Percentiles rank a stretch among this genome's conserved stretches.
phyloP scores from a whole-genome alignment of 2,329 filamentous ascomycete genomes.

The Fusarium pininemorale region DNA sequence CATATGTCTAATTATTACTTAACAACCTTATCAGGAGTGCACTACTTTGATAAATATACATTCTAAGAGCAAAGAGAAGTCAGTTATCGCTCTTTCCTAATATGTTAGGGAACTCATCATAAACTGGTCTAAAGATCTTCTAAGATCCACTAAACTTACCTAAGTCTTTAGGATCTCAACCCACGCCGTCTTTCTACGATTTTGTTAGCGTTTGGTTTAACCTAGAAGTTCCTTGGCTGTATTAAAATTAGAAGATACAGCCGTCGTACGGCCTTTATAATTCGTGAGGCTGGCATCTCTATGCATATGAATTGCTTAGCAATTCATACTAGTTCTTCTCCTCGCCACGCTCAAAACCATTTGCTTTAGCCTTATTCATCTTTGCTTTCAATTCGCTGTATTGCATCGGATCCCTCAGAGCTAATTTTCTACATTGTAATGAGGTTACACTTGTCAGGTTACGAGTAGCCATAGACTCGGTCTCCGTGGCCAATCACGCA shows the following conservation, averaged over 20 bases:
- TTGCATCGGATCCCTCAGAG: no score
- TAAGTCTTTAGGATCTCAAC: no score
- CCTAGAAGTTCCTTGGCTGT: neutral
- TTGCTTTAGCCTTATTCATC: rapidly evolving
- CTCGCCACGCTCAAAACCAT: rapidly evolving
- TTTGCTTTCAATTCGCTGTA: neutral
- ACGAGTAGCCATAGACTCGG: no score
- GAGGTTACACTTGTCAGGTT: neutral
- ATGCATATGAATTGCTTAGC: neutral
- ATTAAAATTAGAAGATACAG: neutral
- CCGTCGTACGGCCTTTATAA: neutral
- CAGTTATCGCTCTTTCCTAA: neutral
- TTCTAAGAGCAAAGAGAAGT: rapidly evolving
- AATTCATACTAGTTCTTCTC: neutral
- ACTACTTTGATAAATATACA: rapidly evolving
- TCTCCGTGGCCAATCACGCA: neutral
- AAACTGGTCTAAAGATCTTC: no score
- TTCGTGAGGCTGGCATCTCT: neutral
- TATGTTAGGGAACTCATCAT: neutral
- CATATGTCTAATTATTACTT: no score
- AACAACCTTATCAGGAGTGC: neutral
- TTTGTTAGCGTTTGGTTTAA: neutral
- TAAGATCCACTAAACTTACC: no score
- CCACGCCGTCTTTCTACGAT: neutral
- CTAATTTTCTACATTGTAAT: no score